Evolutionary conservation across 352 stramenopile genomes (phyloP).

Genomic region (Globisporangium spiculum): DNA sequence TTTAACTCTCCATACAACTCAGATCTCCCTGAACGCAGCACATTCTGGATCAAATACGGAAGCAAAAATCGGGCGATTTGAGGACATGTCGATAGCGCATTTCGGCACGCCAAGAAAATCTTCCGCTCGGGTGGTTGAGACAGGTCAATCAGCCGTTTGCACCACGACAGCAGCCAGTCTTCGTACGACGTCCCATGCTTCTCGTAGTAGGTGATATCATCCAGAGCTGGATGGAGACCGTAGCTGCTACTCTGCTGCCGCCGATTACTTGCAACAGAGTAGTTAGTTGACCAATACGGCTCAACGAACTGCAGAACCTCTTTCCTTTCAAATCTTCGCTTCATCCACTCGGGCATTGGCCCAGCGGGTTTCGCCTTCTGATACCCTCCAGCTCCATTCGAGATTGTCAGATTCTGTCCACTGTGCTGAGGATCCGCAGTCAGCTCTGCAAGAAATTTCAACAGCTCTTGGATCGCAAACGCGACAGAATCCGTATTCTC

Average conservation of each 20-base stretch:
- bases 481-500: conserved; percentile 79
- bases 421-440: conserved; percentile 73
- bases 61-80: conserved; percentile 80
- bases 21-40: conserved; percentile 59
- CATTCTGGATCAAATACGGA: conserved; percentile 86
- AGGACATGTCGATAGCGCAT: conserved; percentile 56
- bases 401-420: conserved; percentile 35
- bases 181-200: conserved; percentile 73
- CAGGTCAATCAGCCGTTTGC: conserved; percentile 65
- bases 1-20: conserved; percentile 74
- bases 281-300: conserved; percentile 89
- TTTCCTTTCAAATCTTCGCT: conserved; percentile 77
- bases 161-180: conserved; percentile 82
- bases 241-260: conserved; percentile 11
- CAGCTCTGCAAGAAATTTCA: conserved; percentile 78
- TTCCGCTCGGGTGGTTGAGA: conserved; percentile 82
- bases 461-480: conserved; percentile 84
- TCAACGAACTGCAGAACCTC: conserved; percentile 86
- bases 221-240: conserved; percentile 18
- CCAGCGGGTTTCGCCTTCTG: conserved; percentile 17
- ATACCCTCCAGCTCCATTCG: conserved; percentile 2
- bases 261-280: conserved; percentile 35
- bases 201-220: conserved; percentile 74
- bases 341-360: conserved; percentile 83
- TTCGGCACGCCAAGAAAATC: conserved; percentile 73